Evolutionary conservation across 1,284 basidiomycete species (phyloP).

Genomic region (Heliocybe sulcata): DNA sequence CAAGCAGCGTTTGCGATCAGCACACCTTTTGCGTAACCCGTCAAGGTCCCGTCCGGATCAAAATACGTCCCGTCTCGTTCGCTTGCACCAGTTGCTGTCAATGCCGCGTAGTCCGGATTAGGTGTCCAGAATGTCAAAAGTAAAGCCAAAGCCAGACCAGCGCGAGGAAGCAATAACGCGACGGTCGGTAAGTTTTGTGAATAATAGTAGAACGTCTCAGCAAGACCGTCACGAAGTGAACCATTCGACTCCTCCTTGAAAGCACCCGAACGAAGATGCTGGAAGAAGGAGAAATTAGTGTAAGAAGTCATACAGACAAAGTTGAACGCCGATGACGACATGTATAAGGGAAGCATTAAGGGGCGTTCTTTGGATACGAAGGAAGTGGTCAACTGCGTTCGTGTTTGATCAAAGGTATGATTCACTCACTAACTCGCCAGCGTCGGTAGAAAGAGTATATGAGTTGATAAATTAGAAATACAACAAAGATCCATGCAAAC

Average conservation of each 20-base stretch:
- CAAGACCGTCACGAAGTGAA: conserved; percentile 54
- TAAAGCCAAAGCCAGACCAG: conserved; percentile 62
- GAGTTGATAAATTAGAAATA: conserved; percentile 76
- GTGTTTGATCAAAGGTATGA: background rate
- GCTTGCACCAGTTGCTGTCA: conserved; percentile 39
- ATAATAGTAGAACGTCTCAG: conserved; percentile 74
- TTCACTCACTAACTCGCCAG: conserved; percentile 75
- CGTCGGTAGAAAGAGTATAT: conserved; percentile 73
- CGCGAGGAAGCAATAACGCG: conserved; percentile 71
- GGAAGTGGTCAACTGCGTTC: background rate
- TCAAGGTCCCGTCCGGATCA: conserved; percentile 56
- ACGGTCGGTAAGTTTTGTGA: conserved; percentile 78
- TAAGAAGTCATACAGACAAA: conserved; percentile 71
- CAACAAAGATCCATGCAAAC: conserved; percentile 64
- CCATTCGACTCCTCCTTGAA: conserved; percentile 42
- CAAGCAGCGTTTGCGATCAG: conserved; percentile 71
- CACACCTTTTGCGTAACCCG: conserved; percentile 65
- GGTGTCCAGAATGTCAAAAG: conserved; percentile 58
- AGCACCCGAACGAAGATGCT: conserved; percentile 67
- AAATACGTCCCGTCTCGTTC: conserved; percentile 70
- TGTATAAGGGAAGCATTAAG: conserved; percentile 71
- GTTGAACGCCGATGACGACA: conserved; percentile 71
- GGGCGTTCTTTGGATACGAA: conserved; percentile 54
- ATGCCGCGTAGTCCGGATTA: conserved; percentile 35
- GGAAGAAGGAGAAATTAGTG: conserved; percentile 76